These are phyloP conservation scores for Poa pratensis DNA, from an alignment of 176 grass and related monocot species.

Conservation along the genomic window DNA sequence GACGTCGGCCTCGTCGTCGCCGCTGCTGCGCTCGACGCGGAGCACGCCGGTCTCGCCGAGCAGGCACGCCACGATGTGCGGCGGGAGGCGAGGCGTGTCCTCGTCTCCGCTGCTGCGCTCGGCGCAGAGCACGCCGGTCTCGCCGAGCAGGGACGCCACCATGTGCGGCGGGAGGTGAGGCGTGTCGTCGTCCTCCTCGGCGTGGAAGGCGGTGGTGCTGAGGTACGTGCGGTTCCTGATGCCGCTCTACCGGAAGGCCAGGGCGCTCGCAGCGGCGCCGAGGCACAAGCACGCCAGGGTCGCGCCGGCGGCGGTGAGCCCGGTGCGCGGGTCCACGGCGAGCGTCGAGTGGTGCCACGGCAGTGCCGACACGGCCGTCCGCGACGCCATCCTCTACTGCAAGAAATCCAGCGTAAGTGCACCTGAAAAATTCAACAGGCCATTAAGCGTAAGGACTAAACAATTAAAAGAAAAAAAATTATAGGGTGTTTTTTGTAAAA, in stretches of 20 bases:
- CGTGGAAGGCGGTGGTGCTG: conserved; percentile 72
- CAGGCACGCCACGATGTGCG: conserved; percentile 9
- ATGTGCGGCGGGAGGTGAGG: conserved; percentile 3
- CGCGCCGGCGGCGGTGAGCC: conserved; percentile 41
- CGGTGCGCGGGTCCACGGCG: conserved; percentile 44
- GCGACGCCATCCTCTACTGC: conserved; percentile 96
- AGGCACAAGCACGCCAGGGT: not conserved
- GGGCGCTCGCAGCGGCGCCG: conserved; percentile 33
- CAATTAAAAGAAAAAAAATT: too few relatives aligned
- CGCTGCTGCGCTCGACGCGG: conserved; percentile 62
- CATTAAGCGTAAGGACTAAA: too few relatives aligned
- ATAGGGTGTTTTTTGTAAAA: too few relatives aligned
- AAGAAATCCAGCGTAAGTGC: conserved; percentile 82
- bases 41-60: conserved; percentile 60
- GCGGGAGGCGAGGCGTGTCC: not conserved
- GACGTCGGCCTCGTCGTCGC: conserved; percentile 36
- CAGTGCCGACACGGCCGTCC: conserved; percentile 79
- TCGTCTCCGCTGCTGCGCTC: conserved; percentile 66
- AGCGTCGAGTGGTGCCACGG: conserved; percentile 73
- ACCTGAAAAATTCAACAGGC: not conserved
- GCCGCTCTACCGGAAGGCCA: conserved; percentile 77
- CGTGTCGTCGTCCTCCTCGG: not conserved
- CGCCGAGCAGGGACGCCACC: conserved; percentile 20
- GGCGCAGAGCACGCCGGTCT: conserved; percentile 65
- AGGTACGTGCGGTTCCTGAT: conserved; percentile 78